Evolutionary conservation across 192 early-diverging fungal genomes (phyloP).

Genomic region (Rhizoclosmatium globosum): DNA sequence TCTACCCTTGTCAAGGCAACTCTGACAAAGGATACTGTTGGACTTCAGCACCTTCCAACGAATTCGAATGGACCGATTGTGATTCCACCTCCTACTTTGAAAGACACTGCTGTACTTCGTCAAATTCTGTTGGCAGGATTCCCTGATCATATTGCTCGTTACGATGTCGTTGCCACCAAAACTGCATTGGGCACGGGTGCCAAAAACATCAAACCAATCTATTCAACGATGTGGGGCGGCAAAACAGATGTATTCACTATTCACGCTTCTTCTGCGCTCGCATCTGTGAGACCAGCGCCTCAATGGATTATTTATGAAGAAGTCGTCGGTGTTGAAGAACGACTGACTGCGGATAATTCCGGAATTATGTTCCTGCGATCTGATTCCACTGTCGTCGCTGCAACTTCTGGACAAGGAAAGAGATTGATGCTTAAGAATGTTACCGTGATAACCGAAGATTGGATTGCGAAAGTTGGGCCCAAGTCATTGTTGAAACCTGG

Average conservation of each 20-base stretch:
- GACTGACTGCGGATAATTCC: slow-evolving; percentile 60
- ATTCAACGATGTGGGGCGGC: slow-evolving; percentile 53
- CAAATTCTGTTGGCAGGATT: slow-evolving; percentile 91
- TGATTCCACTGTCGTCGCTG: slow-evolving; percentile 24
- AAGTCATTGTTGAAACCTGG: slow-evolving; percentile 75
- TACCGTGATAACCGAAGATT: slow-evolving; percentile 77
- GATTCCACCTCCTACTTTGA: slow-evolving; percentile 52
- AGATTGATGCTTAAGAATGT: slow-evolving; percentile 76
- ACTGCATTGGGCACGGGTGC: slow-evolving; percentile 29
- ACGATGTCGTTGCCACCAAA: slow-evolving; percentile 47
- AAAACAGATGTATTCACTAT: slow-evolving; percentile 76
- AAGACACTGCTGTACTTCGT: slow-evolving; percentile 74
- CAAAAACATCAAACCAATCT: slow-evolving; percentile 51
- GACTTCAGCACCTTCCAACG: not conserved
- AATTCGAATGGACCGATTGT: slow-evolving; percentile 53
- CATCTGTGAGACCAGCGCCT: slow-evolving; percentile 52
- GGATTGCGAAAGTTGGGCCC: slow-evolving; percentile 81
- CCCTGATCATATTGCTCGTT: slow-evolving; percentile 90
- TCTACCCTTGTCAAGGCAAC: slow-evolving; percentile 41
- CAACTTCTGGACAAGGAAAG: slow-evolving; percentile 60
- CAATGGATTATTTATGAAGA: slow-evolving; percentile 65
- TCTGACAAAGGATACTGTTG: not conserved
- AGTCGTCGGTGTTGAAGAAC: slow-evolving; percentile 57
- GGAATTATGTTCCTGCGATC: slow-evolving; percentile 75
- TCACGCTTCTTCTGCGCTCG: slow-evolving; percentile 50